phyloP scores from a whole-genome alignment of 129 eudicot genomes.

The Centrapalus pauciflorus region DNA sequence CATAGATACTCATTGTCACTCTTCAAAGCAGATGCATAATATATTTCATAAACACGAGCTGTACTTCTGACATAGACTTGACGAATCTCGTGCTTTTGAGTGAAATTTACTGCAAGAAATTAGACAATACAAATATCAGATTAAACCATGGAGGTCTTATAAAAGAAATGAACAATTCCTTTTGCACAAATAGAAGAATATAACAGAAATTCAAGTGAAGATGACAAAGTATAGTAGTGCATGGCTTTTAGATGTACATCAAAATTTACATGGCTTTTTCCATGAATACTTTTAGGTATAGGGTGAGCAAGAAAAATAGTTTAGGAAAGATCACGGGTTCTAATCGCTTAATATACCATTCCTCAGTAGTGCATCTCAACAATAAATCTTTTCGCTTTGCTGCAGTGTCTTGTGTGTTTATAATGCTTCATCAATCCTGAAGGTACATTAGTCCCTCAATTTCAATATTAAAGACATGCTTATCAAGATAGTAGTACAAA shows the following conservation, averaged over 20 bases:
- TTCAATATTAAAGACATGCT: not conserved
- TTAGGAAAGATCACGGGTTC: not conserved
- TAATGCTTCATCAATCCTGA: not conserved
- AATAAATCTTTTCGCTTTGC: not conserved
- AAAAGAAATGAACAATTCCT: not conserved
- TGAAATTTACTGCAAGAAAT: conserved; percentile 53
- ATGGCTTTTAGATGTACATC: not conserved
- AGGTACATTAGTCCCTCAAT: not conserved
- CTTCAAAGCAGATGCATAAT: conserved; percentile 41
- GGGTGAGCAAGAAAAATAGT: not conserved
- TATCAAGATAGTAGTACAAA: not conserved
- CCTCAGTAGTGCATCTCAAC: not conserved
- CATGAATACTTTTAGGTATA: too few species aligned
- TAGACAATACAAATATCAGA: conserved; percentile 1
- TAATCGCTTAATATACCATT: not conserved
- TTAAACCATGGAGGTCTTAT: not conserved
- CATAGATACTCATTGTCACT: conserved; percentile 74
- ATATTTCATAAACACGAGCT: conserved; percentile 75
- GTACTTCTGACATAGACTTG: conserved; percentile 87
- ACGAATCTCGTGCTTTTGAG: conserved; percentile 60
- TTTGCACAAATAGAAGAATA: not conserved
- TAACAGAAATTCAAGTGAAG: not conserved
- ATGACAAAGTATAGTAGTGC: not conserved
- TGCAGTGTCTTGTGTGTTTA: not conserved
- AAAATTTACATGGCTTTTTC: not conserved